Conservation (phyloP, 2,329 filamentous ascomycete species). For the Clonostachys chloroleuca region DNA sequence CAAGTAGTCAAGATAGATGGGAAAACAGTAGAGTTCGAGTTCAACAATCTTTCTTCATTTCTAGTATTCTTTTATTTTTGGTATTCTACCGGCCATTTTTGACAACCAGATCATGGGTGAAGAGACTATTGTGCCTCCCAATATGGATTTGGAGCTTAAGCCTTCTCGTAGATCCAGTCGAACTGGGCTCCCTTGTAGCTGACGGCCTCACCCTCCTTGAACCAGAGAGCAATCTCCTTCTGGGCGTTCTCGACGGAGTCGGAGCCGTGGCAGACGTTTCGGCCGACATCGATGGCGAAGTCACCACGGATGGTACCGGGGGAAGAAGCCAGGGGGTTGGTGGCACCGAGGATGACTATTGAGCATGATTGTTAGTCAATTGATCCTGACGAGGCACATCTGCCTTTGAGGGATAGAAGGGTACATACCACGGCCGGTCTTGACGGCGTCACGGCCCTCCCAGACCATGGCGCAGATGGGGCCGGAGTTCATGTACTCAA, state of each 20-base stretch:
- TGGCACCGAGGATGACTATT: constrained; percentile 87
- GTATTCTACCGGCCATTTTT: not conserved
- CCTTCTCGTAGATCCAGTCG: constrained; percentile 98
- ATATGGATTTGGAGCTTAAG: constrained; percentile 25
- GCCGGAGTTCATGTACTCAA: constrained; percentile 86
- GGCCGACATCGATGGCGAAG: constrained; percentile 76
- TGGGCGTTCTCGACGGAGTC: constrained; percentile 98
- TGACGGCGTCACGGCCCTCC: constrained; percentile 98
- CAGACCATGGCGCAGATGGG: constrained; percentile 99
- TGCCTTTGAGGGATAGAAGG: not conserved
- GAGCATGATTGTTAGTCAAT: not conserved
- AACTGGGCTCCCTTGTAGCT: constrained; percentile 79
- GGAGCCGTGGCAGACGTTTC: constrained; percentile 99
- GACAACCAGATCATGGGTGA: not conserved
- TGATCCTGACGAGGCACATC: constrained; percentile 5
- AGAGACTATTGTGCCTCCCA: too few species aligned
- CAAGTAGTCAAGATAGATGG: not conserved
- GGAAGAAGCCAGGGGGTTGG: constrained; percentile 92
- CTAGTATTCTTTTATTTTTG: not conserved
- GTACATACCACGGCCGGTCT: constrained; percentile 84
- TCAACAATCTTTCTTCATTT: not conserved
- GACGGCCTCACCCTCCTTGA: constrained; percentile 82
- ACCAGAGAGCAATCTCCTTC: constrained; percentile 99
- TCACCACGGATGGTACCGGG: constrained; percentile 98
- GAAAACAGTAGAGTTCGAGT: too few species aligned